phyloP scores from a whole-genome alignment of 1,284 basidiomycete genomes.

The Sparassis latifolia region DNA sequence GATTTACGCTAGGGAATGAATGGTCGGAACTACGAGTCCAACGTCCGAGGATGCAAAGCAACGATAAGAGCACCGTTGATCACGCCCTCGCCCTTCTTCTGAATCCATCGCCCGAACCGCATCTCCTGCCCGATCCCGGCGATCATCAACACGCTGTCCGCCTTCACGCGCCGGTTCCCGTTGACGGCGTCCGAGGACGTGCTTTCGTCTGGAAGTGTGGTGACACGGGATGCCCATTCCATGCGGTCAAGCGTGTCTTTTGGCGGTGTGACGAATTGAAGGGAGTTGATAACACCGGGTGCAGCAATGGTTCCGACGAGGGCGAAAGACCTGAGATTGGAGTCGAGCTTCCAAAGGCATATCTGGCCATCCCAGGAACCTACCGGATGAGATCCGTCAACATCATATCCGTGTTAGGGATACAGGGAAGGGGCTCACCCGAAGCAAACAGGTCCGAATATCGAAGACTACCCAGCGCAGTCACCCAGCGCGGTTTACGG shows the following conservation, averaged over 20 bases:
- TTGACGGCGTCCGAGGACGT: conserved; percentile 3
- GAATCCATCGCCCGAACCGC: conserved; percentile 85
- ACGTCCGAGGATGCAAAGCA: conserved; percentile 37
- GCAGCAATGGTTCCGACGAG: conserved; percentile 58
- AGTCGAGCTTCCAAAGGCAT: conserved; percentile 84
- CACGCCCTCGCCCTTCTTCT: conserved; percentile 60
- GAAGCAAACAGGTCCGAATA: conserved; percentile 92
- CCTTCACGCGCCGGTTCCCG: conserved; percentile 10
- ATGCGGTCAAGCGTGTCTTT: conserved; percentile 39
- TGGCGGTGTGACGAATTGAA: conserved; percentile 72
- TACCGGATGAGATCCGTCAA: conserved; percentile 20
- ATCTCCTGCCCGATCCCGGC: conserved; percentile 86
- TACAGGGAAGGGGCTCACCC: conserved; percentile 40
- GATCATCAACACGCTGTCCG: conserved; percentile 54
- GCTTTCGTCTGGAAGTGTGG: not conserved
- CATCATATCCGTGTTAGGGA: conserved; percentile 5
- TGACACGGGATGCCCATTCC: conserved; percentile 30
- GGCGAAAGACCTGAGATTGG: conserved; percentile 70
- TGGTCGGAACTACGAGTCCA: not conserved
- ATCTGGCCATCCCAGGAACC: conserved; percentile 92
- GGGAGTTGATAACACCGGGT: conserved; percentile 82
- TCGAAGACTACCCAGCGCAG: conserved; percentile 71
- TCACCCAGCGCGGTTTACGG: conserved; percentile 86
- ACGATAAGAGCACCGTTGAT: conserved; percentile 73
- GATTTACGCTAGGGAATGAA: too few species aligned